Base-by-base conservation (phyloP, 176 grass and related monocot genomes). In the Neostapfia colusana region DNA sequence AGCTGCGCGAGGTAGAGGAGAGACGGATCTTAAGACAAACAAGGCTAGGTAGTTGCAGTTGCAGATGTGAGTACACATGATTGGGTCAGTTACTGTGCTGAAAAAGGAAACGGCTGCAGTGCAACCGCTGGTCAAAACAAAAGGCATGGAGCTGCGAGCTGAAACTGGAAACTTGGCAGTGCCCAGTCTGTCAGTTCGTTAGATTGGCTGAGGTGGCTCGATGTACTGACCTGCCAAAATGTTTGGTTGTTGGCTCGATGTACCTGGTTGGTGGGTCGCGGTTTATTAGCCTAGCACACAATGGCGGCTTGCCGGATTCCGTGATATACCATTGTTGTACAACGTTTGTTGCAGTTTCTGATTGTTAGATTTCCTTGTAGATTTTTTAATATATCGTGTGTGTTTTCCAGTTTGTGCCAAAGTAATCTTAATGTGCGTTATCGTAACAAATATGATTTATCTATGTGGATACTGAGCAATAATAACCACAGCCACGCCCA, bases 1-100 rank as follows among this genome's bases (percentile, higher is more conserved):
- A 18, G 74, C 66, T 17, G 20, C 75, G 62, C 60, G 74, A 69
- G 53, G 64, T 54, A 23, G 54, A 55, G 38, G 35, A 51, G 69
- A 79, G 72, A 49, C 53, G 35, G 50, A 63, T 37, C 15, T 72
- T 24, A 65, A 27, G 11, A 76, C 78, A 70, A 20, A 70, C 68
- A n/a, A 12, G 26, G 4, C 31, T 2, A 70, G 65, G 66, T 57
- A 11, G 76, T 70, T 39, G 76, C 69, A 50, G 83, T 41, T 40
- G 77, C 79, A 82, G 85, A 28, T 59, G 57, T 41, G 51, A 59
- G 75, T 62, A 84, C 77, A 55, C 55, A 70, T 80, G 76, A 80
- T 75, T 84, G 86, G 81, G 70, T 76, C 70, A 66, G 70, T 84
- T 77, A 76, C 71, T 81, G 56, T 83, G 81, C 81, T 56, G 71